A percentile compares a stretch with the other conserved stretches of the same genome.
Evolutionary conservation across 345 rosid genomes (phyloP).

Genomic region (Salix purpurea): DNA sequence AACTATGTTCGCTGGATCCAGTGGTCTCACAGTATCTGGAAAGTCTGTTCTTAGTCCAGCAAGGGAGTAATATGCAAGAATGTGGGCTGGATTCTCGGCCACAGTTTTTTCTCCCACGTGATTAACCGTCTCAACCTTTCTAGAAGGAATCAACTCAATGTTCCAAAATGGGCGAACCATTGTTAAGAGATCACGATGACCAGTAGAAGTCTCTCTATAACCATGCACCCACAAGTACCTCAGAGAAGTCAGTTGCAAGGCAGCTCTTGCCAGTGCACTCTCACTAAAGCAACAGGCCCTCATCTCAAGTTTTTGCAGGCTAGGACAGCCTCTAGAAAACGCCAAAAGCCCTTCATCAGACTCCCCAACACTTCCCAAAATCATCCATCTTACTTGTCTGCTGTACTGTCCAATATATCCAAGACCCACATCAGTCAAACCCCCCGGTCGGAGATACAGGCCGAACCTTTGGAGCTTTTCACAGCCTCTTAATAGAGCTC

Average conservation of each 20-base stretch:
- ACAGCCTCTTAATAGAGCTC: conserved; percentile 76
- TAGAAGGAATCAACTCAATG: conserved; percentile 72
- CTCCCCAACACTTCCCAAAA: conserved; percentile 76
- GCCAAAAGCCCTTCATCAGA: conserved; percentile 69
- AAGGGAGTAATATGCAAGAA: conserved; percentile 88
- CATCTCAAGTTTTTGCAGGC: conserved; percentile 85
- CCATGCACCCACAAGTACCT: conserved; percentile 99
- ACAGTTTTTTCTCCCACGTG: conserved; percentile 25
- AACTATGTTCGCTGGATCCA: conserved; percentile 28
- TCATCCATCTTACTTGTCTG: conserved; percentile 85
- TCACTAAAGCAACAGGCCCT: conserved; percentile 88
- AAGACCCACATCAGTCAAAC: conserved; percentile 79
- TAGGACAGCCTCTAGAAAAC: conserved; percentile 85
- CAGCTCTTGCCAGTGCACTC: conserved; percentile 65
- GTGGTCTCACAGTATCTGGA: conserved; percentile 57
- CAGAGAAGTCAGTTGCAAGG: conserved; percentile 52
- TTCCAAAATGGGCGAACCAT: conserved; percentile 98
- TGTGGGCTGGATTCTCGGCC: conserved; percentile 72
- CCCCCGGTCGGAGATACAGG: conserved; percentile 74
- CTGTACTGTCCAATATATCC: conserved; percentile 71
- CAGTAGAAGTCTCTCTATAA: conserved; percentile 46
- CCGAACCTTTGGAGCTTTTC: conserved; percentile 74
- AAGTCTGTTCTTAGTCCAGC: conserved; percentile 88
- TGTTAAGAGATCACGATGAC: conserved; percentile 51
- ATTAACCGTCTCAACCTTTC: conserved; percentile 30